phyloP scores from a whole-genome alignment of 1,139 yeast species.

The Candida neerlandica region DNA sequence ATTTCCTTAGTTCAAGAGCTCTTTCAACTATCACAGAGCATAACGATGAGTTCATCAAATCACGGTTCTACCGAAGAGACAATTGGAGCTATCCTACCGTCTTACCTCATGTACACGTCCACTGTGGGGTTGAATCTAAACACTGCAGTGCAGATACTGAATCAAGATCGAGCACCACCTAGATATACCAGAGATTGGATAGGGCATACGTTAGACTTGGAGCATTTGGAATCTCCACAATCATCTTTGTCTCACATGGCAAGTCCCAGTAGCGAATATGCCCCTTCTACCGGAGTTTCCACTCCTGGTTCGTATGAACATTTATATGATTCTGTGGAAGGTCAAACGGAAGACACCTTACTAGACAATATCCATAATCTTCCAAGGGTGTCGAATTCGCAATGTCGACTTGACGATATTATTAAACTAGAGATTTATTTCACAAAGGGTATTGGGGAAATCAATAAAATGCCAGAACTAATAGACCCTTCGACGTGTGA shows the following conservation, averaged over 20 bases:
- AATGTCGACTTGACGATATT: conserved; percentile 27
- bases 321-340: conserved; percentile 5
- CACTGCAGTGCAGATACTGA: conserved; percentile 14
- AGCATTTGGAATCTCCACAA: not conserved
- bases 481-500: conserved; percentile 40
- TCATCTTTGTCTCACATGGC: not conserved
- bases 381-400: conserved; percentile 33
- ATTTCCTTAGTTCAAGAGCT: not conserved
- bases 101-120: conserved; percentile 49
- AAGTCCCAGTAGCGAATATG: not conserved
- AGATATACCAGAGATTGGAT: conserved; percentile 8
- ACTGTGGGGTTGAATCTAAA: conserved; percentile 28
- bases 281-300: conserved; percentile 1
- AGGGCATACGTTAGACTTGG: not conserved
- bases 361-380: conserved; percentile 41
- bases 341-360: conserved; percentile 39
- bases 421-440: conserved; percentile 33
- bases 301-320: not conserved
- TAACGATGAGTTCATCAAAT: not conserved
- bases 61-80: conserved; percentile 14
- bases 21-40: not conserved
- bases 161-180: conserved; percentile 14
- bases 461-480: conserved; percentile 28
- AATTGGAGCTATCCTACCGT: conserved; percentile 38
- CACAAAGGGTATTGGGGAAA: conserved; percentile 38